Percentiles rank a stretch among this genome's conserved stretches.
phyloP scores from a whole-genome alignment of 352 stramenopile species.

The Ophiocytium majus region DNA sequence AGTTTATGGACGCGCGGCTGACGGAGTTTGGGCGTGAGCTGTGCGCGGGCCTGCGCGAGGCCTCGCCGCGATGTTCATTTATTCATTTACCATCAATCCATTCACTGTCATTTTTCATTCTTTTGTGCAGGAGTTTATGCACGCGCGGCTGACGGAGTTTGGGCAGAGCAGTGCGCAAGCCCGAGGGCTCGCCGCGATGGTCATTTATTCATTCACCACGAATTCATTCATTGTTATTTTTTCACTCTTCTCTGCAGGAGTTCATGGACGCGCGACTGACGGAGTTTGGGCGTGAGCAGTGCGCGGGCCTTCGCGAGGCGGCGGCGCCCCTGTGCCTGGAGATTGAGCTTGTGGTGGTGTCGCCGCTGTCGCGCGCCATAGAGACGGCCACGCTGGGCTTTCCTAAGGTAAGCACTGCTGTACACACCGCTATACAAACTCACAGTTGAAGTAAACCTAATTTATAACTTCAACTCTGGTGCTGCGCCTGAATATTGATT shows the following conservation, averaged over 20 bases:
- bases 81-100: no score
- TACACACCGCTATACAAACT: no score
- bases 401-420: slow-evolving; percentile 29
- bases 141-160: slow-evolving; percentile 39
- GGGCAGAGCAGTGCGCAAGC: no score
- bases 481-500: slow-evolving; percentile 30
- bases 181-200: no score
- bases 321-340: slow-evolving; percentile 26
- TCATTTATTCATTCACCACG: no score
- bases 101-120: no score
- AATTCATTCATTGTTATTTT: no score
- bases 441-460: no score
- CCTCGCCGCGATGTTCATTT: no score
- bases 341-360: slow-evolving; percentile 44
- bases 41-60: no score
- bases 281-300: slow-evolving; percentile 43
- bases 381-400: slow-evolving; percentile 41
- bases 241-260: slow-evolving; percentile 32
- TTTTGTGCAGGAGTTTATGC: slow-evolving; percentile 39
- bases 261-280: slow-evolving; percentile 42
- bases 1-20: background rate
- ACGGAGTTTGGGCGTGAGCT: background rate
- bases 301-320: slow-evolving; percentile 12
- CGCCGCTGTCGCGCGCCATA: slow-evolving; percentile 37
- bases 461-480: no score